Evolutionary conservation across 2,329 filamentous ascomycete genomes (phyloP).

Genomic region (Fusarium sp.): DNA sequence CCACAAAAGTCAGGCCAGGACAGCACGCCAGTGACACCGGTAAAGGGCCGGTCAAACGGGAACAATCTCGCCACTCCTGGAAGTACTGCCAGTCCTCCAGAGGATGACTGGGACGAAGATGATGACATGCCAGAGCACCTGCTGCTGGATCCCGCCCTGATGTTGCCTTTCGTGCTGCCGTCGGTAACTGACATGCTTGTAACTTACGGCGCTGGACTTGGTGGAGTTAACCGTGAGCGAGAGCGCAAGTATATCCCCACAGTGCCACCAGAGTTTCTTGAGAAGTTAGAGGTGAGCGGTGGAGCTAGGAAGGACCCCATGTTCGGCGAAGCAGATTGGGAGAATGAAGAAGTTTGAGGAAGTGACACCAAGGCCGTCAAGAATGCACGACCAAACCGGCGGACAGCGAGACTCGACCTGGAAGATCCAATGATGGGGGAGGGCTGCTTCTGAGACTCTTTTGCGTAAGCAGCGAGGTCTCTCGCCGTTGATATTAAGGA

Average conservation of each 20-base stretch:
- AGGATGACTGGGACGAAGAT: constrained; percentile 59
- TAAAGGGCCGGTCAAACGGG: constrained; percentile 53
- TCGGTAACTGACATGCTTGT: constrained; percentile 98
- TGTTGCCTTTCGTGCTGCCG: constrained; percentile 94
- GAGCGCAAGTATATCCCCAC: constrained; percentile 96
- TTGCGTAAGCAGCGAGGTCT: constrained; percentile 5
- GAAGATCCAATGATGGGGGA: background rate
- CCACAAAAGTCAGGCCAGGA: constrained; percentile 50
- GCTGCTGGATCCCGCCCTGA: constrained; percentile 87
- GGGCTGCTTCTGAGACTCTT: background rate
- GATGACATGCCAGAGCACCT: constrained; percentile 78
- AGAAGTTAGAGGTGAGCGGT: constrained; percentile 77
- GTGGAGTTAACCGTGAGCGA: constrained; percentile 88
- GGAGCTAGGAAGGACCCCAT: constrained; percentile 61
- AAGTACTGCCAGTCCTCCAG: constrained; percentile 52
- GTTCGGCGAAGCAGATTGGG: constrained; percentile 73
- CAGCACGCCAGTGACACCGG: constrained; percentile 57
- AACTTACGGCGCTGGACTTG: constrained; percentile 93
- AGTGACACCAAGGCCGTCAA: constrained; percentile 7
- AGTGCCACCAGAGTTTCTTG: constrained; percentile 91
- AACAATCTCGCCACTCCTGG: constrained; percentile 56
- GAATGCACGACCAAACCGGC: background rate
- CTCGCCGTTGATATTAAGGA: background rate
- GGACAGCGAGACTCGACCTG: background rate
- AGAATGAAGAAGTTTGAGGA: constrained; percentile 68